Conservation (phyloP, 1,284 basidiomycete species). For the Kalmanozyma brasiliensis region DNA sequence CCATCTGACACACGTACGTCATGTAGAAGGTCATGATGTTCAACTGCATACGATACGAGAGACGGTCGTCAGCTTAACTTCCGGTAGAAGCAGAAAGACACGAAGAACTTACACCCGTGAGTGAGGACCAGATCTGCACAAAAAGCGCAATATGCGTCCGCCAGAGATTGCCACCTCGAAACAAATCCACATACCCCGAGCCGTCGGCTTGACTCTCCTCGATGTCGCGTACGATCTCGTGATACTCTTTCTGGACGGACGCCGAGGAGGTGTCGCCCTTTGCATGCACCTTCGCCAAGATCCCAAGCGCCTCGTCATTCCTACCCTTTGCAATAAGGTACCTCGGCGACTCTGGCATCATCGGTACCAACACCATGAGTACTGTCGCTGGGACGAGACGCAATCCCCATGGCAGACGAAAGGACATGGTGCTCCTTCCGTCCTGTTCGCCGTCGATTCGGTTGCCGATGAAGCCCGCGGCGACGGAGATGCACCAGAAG, state of each 20-base stretch:
- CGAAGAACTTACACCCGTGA: conserved; percentile 6
- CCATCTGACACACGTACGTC: conserved; percentile 29
- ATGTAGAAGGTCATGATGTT: conserved; percentile 48
- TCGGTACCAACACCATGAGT: conserved; percentile 17
- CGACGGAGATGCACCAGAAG: conserved; percentile 14
- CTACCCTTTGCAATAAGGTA: conserved; percentile 37
- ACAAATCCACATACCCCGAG: conserved; percentile 31
- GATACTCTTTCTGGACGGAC: conserved; percentile 30
- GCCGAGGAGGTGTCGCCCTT: conserved; percentile 26
- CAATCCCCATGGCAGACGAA: conserved; percentile 19
- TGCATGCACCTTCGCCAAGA: conserved; percentile 38
- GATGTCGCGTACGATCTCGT: conserved; percentile 32
- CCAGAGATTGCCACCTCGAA: conserved; percentile 29
- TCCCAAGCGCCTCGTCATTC: conserved; percentile 27
- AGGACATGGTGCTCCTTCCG: conserved; percentile 19
- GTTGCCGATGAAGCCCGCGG: conserved; percentile 8
- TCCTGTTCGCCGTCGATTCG: conserved; percentile 19
- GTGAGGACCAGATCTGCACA: conserved; percentile 27
- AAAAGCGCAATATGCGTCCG: conserved; percentile 32
- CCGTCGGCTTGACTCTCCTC: conserved; percentile 28
- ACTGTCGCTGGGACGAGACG: conserved; percentile 22
- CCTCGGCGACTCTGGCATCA: conserved; percentile 44
- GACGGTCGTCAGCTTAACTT: too few species aligned
- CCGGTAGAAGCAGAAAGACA: too few species aligned
- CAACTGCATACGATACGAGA: too few species aligned